A percentile compares a stretch with the other conserved stretches of the same genome.
These are phyloP conservation scores for Byssochlamys sp. DNA, from an alignment of 2,329 filamentous ascomycete species.

Conservation along the genomic window DNA sequence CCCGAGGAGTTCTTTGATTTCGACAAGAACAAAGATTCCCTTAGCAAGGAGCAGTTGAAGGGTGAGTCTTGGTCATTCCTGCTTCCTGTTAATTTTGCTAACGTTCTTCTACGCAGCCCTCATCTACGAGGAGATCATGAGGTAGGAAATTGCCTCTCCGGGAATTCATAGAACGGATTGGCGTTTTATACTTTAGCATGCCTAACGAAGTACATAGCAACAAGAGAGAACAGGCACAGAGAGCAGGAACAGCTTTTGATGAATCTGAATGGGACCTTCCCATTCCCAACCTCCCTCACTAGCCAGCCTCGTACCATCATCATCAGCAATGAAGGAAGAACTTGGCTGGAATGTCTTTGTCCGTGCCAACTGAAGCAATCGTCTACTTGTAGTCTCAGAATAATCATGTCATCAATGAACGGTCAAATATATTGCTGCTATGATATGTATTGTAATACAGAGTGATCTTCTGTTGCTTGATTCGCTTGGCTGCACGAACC, in stretches of 20 bases:
- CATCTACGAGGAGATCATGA: constrained; percentile 96
- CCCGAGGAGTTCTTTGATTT: constrained; percentile 99
- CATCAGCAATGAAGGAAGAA: neutral
- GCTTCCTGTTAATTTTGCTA: constrained; percentile 7
- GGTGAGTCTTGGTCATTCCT: constrained; percentile 40
- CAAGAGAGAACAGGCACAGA: constrained; percentile 1
- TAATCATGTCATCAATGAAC: no score
- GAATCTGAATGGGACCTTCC: neutral
- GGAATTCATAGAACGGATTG: neutral
- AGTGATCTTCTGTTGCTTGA: no score
- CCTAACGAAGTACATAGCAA: neutral
- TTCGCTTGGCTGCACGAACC: no score
- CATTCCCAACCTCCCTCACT: neutral
- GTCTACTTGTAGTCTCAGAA: neutral
- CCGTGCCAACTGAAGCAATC: neutral
- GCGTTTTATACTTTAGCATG: neutral
- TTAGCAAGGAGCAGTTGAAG: constrained; percentile 97
- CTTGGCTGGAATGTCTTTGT: neutral
- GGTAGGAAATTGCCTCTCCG: constrained; percentile 31
- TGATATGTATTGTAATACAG: no score
- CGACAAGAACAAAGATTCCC: constrained; percentile 97
- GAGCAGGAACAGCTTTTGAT: neutral
- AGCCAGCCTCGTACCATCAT: neutral
- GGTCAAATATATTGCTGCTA: no score
- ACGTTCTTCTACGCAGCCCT: constrained; percentile 43